phyloP scores from a whole-genome alignment of 208 protist genomes.

The Porcisia hertigi region DNA sequence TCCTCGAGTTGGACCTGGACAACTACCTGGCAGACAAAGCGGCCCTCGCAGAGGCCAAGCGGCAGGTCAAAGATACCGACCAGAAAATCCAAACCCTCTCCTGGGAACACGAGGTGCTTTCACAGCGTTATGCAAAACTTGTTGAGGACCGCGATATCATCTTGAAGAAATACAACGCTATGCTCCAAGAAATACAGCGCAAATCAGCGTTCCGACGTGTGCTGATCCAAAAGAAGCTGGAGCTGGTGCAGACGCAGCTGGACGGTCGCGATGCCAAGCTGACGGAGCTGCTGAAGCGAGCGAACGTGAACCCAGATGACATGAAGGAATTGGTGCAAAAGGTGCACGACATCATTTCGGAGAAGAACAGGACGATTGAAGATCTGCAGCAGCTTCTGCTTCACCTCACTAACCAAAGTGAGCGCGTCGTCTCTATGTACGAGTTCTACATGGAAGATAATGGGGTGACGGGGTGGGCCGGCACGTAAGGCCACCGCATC shows the following conservation, averaged over 20 bases:
- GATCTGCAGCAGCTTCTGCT: slow-evolving; percentile 91
- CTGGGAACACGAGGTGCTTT: slow-evolving; percentile 97
- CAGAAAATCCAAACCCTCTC: slow-evolving; percentile 90
- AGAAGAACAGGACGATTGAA: slow-evolving; percentile 96
- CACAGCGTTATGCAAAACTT: slow-evolving; percentile 91
- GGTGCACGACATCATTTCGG: slow-evolving; percentile 95
- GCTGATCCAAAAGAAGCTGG: slow-evolving; percentile 95
- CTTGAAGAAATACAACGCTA: slow-evolving; percentile 93
- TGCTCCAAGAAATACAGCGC: slow-evolving; percentile 96
- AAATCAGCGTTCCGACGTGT: slow-evolving; percentile 95
- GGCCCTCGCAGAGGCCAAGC: slow-evolving; percentile 83
- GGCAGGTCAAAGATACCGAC: slow-evolving; percentile 69
- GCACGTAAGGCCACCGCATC: slow-evolving; percentile 4
- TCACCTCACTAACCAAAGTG: slow-evolving; percentile 63
- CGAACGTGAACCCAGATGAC: slow-evolving; percentile 93
- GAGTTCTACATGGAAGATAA: slow-evolving; percentile 86
- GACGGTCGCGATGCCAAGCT: slow-evolving; percentile 94
- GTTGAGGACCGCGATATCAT: slow-evolving; percentile 96
- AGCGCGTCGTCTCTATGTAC: slow-evolving; percentile 73
- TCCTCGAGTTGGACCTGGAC: slow-evolving; percentile 89
- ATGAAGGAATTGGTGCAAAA: slow-evolving; percentile 91
- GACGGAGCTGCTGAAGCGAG: slow-evolving; percentile 92
- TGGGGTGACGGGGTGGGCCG: slow-evolving; percentile 52
- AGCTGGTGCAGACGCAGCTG: slow-evolving; percentile 89
- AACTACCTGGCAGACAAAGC: slow-evolving; percentile 92